Evolutionary conservation across 805 yeast genomes (phyloP).

Genomic region (Isabelozyma heimii): DNA sequence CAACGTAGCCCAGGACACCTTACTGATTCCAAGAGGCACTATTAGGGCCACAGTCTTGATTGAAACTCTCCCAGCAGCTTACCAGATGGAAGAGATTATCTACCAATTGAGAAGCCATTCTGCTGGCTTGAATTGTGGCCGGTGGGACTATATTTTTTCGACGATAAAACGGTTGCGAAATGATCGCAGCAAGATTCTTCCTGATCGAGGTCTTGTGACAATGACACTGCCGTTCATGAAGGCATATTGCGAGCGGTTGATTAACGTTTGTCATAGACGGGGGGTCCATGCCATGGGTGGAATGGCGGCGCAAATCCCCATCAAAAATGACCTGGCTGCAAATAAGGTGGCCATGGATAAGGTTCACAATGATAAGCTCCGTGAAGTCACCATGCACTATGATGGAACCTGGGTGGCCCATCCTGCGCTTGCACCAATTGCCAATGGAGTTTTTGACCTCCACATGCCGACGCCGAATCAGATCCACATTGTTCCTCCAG

Average conservation of each 20-base stretch:
- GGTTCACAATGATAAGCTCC: slow-evolving; percentile 14
- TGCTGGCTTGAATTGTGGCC: slow-evolving; percentile 19
- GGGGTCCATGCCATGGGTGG: slow-evolving; percentile 24
- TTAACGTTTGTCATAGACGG: slow-evolving; percentile 17
- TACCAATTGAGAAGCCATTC: slow-evolving; percentile 16
- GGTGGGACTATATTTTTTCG: slow-evolving; percentile 22
- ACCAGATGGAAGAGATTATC: slow-evolving; percentile 22
- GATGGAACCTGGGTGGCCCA: slow-evolving; percentile 24
- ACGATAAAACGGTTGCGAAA: slow-evolving; percentile 15
- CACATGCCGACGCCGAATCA: slow-evolving; percentile 22
- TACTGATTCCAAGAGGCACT: slow-evolving; percentile 16
- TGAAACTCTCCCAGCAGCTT: slow-evolving; percentile 21
- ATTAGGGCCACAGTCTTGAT: slow-evolving; percentile 18
- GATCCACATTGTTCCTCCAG: slow-evolving; percentile 11
- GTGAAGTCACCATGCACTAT: slow-evolving; percentile 18
- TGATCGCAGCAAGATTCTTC: slow-evolving; percentile 15
- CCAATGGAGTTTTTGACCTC: slow-evolving; percentile 13
- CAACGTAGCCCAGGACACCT: slow-evolving; percentile 16
- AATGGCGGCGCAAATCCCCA: slow-evolving; percentile 23
- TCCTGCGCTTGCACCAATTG: slow-evolving; percentile 18
- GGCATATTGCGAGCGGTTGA: slow-evolving; percentile 15
- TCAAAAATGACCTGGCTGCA: slow-evolving; percentile 14
- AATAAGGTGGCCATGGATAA: slow-evolving; percentile 15
- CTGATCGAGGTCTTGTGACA: slow-evolving; percentile 17
- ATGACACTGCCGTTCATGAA: slow-evolving; percentile 19